A percentile compares a stretch with the other conserved stretches of the same genome.
Conservation (phyloP, 805 yeast species). For the Candida nitratophila region DNA sequence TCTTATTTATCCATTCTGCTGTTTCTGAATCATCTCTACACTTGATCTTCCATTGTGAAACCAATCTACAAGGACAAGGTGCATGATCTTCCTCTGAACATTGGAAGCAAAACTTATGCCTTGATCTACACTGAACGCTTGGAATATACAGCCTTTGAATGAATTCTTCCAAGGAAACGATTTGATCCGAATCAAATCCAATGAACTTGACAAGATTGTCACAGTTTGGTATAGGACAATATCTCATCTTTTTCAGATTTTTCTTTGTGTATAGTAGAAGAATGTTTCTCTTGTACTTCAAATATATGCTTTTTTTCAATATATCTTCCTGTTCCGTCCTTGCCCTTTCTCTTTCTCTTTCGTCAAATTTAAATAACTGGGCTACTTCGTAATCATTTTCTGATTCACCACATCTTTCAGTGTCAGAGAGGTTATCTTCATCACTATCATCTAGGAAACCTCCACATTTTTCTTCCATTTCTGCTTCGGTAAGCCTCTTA, state of each 20-base stretch:
- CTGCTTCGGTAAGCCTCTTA: slow-evolving; percentile 11
- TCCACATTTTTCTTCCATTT: slow-evolving; percentile 5
- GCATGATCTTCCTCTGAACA: slow-evolving; percentile 74
- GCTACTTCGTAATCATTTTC: background rate
- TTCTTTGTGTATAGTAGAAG: slow-evolving; percentile 48
- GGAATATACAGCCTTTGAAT: slow-evolving; percentile 37
- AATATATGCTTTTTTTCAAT: slow-evolving; percentile 9
- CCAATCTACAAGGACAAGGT: slow-evolving; percentile 76
- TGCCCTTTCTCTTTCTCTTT: background rate
- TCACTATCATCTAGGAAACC: background rate
- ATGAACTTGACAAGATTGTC: slow-evolving; percentile 39
- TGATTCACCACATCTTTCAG: background rate
- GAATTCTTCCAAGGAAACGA: slow-evolving; percentile 20
- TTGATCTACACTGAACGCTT: slow-evolving; percentile 57
- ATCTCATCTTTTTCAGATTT: slow-evolving; percentile 40
- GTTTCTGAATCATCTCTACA: slow-evolving; percentile 87
- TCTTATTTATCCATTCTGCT: slow-evolving; percentile 74
- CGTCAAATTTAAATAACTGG: slow-evolving; percentile 1
- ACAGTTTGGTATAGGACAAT: slow-evolving; percentile 89
- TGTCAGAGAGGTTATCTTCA: slow-evolving; percentile 7
- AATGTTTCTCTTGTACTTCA: slow-evolving; percentile 34
- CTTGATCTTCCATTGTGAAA: slow-evolving; percentile 65
- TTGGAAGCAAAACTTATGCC: slow-evolving; percentile 70
- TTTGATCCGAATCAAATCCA: slow-evolving; percentile 25
- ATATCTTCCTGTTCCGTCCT: background rate